phyloP scores from a whole-genome alignment of 257 asterid genomes.

The Lavandula angustifolia region DNA sequence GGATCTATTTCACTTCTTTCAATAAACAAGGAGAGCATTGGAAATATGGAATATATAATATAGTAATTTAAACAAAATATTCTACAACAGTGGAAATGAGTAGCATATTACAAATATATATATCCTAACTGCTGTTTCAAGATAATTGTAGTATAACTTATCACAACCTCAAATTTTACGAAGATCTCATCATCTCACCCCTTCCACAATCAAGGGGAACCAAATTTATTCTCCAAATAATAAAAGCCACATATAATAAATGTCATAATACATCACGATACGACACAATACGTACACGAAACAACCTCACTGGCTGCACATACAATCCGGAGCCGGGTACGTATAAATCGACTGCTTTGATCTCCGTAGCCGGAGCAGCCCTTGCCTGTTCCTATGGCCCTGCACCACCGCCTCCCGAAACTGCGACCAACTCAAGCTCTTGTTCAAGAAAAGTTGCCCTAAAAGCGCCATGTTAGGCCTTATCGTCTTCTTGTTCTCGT shows the following conservation, averaged over 20 bases:
- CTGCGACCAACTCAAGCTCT: conserved; percentile 75
- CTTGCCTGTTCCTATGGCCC: conserved; percentile 84
- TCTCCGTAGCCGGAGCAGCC: conserved; percentile 64
- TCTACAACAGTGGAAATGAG: conserved; percentile 4
- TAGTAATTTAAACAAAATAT: conserved; percentile 3
- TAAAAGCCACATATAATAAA: conserved; percentile 27
- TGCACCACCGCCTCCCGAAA: conserved; percentile 62
- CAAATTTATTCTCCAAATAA: conserved; percentile 29
- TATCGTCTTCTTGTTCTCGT: conserved; percentile 72
- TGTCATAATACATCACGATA: conserved; percentile 9
- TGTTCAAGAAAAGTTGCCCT: conserved; percentile 89
- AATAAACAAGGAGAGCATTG: neutral
- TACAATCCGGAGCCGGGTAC: conserved; percentile 95
- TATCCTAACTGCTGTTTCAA: conserved; percentile 30
- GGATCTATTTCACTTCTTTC: neutral
- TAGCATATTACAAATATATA: conserved; percentile 18
- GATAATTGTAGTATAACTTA: conserved; percentile 23
- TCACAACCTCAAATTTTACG: conserved; percentile 30
- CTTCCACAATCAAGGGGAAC: neutral
- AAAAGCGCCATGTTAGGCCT: conserved; percentile 91
- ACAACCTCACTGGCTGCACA: conserved; percentile 60
- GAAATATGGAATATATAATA: conserved; percentile 1
- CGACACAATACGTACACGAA: neutral
- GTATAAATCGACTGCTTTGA: conserved; percentile 79
- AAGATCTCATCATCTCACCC: neutral